phyloP scores from a whole-genome alignment of 2,329 filamentous ascomycete species.

The Claviceps maximensis region DNA sequence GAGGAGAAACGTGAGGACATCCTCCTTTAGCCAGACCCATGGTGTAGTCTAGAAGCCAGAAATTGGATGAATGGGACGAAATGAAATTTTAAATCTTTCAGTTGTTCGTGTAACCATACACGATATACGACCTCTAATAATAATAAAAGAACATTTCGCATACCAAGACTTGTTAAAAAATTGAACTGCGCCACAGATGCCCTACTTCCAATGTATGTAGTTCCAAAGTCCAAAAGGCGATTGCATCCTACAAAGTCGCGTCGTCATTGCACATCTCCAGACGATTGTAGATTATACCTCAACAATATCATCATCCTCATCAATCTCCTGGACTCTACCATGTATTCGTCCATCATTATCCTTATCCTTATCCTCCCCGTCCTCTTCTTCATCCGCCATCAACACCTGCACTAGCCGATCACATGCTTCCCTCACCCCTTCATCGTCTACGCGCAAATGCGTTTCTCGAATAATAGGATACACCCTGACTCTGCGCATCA shows the following conservation, averaged over 20 bases:
- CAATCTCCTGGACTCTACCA: slow-evolving; percentile 29
- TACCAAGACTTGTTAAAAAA: background rate
- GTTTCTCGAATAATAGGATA: slow-evolving; percentile 84
- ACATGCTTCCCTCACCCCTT: slow-evolving; percentile 69
- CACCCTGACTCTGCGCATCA: slow-evolving; percentile 62
- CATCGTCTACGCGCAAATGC: slow-evolving; percentile 64
- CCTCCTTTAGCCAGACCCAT: background rate
- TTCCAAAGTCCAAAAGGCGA: background rate
- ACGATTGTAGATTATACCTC: slow-evolving; percentile 32
- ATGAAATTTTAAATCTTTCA: no score
- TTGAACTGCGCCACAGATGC: background rate
- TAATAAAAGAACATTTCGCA: background rate
- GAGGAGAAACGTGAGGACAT: no score
- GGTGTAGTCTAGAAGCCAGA: background rate
- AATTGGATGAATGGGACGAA: background rate
- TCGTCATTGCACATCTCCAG: background rate
- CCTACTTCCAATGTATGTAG: background rate
- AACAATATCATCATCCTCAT: slow-evolving; percentile 41
- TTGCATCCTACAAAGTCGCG: background rate
- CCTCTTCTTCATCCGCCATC: slow-evolving; percentile 60
- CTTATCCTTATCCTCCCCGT: slow-evolving; percentile 26
- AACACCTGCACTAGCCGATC: slow-evolving; percentile 83
- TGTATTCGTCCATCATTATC: slow-evolving; percentile 22
- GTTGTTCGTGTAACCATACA: no score
- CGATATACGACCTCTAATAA: no score